Conservation (phyloP, 164 flowering plant species). For the Vitis vinifera region DNA sequence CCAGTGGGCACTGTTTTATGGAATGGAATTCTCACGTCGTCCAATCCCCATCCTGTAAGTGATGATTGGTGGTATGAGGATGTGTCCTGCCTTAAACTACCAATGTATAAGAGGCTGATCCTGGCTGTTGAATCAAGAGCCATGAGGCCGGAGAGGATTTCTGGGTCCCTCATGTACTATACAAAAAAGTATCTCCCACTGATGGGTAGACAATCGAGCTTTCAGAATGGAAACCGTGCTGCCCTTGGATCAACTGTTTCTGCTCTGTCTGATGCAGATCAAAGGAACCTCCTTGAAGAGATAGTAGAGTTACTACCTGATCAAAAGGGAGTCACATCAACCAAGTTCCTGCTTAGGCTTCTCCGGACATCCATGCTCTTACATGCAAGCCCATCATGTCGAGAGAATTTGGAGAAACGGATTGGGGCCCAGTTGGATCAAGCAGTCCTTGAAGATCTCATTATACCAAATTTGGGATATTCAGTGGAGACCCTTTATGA, state of each 20-base stretch:
- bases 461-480: constrained; percentile 69
- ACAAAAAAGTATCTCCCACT: constrained; percentile 56
- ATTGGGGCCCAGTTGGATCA: constrained; percentile 70
- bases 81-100: constrained; percentile 49
- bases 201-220: constrained; percentile 45
- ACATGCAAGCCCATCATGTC: constrained; percentile 48
- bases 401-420: constrained; percentile 65
- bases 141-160: constrained; percentile 55
- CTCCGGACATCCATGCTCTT: constrained; percentile 60
- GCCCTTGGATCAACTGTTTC: constrained; percentile 26
- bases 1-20: constrained; percentile 38
- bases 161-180: constrained; percentile 61
- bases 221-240: constrained; percentile 19
- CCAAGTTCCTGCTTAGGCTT: constrained; percentile 59
- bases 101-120: constrained; percentile 57
- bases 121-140: constrained; percentile 42
- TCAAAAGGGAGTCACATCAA: constrained; percentile 51
- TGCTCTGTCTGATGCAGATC: constrained; percentile 45
- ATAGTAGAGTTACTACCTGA: constrained; percentile 58
- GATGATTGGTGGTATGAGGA: constrained; percentile 84
- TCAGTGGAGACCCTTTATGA: constrained; percentile 72
- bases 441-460: constrained; percentile 69
- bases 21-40: constrained; percentile 56
- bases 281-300: constrained; percentile 67
- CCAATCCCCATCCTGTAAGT: constrained; percentile 27